These are phyloP conservation scores for Saccharomycopsis guyanensis DNA, from an alignment of 805 yeast genomes.

Conservation along the genomic window DNA sequence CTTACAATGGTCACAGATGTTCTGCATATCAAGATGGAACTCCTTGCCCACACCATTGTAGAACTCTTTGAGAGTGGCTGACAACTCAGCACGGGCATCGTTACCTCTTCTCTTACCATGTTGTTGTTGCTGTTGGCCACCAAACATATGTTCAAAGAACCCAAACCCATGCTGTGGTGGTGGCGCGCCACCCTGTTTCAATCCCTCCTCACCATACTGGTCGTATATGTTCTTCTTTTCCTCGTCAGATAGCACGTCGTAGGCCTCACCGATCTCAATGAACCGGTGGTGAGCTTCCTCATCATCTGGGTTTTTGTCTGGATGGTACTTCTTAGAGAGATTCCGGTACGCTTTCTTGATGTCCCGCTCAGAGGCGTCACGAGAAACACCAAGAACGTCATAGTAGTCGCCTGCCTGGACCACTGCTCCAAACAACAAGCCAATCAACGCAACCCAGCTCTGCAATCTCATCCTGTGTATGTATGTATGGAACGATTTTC, in stretches of 20 bases:
- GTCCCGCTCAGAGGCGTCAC: slow-evolving; percentile 27
- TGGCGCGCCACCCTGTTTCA: slow-evolving; percentile 47
- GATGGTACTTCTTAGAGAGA: slow-evolving; percentile 55
- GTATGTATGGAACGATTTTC: no score
- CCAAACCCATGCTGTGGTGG: slow-evolving; percentile 39
- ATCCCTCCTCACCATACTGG: slow-evolving; percentile 67
- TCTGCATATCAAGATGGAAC: slow-evolving; percentile 59
- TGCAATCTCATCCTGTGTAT: no score
- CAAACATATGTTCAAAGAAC: slow-evolving; percentile 58
- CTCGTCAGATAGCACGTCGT: slow-evolving; percentile 69
- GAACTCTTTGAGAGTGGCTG: slow-evolving; percentile 54
- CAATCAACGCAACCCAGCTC: no score
- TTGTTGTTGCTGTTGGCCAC: slow-evolving; percentile 28
- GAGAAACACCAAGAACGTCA: slow-evolving; percentile 58
- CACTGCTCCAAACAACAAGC: no score
- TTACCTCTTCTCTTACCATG: slow-evolving; percentile 49
- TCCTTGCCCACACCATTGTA: slow-evolving; percentile 61
- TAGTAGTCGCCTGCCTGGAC: slow-evolving; percentile 41
- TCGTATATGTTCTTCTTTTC: slow-evolving; percentile 64
- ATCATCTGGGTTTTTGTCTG: slow-evolving; percentile 84
- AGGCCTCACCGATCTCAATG: slow-evolving; percentile 89
- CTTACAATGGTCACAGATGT: slow-evolving; percentile 66
- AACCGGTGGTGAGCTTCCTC: slow-evolving; percentile 81
- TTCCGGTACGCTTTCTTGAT: slow-evolving; percentile 20
- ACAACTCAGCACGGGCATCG: slow-evolving; percentile 48